phyloP scores from a whole-genome alignment of 805 yeast genomes.

The Metschnikowia cubensis region DNA sequence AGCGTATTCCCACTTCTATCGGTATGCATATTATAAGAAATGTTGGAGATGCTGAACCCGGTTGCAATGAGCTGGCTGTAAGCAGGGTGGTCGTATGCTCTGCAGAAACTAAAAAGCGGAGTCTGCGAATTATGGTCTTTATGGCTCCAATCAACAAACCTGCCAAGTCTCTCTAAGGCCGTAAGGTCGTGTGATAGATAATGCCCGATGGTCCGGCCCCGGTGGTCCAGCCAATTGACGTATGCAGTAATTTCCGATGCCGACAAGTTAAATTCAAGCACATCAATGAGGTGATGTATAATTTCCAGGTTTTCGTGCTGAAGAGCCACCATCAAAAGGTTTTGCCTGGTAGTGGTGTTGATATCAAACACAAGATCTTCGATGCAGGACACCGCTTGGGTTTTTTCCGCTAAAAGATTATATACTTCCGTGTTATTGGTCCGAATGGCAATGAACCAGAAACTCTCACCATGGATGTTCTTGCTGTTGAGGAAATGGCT shows the following conservation, averaged over 20 bases:
- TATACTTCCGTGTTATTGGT: conserved; percentile 45
- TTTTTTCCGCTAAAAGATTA: conserved; percentile 40
- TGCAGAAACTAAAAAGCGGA: conserved; percentile 68
- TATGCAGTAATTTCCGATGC: conserved; percentile 45
- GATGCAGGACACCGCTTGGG: conserved; percentile 49
- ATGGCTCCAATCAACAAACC: conserved; percentile 61
- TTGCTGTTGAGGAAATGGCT: conserved; percentile 22
- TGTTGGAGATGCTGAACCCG: conserved; percentile 45
- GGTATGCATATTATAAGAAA: conserved; percentile 57
- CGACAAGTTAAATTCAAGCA: conserved; percentile 42
- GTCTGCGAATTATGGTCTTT: conserved; percentile 69
- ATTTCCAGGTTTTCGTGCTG: conserved; percentile 47
- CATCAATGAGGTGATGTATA: conserved; percentile 39
- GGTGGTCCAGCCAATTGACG: conserved; percentile 47
- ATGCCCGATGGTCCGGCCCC: conserved; percentile 67
- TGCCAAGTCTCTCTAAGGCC: conserved; percentile 52
- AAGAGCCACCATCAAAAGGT: conserved; percentile 60
- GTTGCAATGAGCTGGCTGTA: conserved; percentile 48
- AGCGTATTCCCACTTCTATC: conserved; percentile 74
- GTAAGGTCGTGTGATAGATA: conserved; percentile 56
- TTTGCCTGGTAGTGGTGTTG: conserved; percentile 47
- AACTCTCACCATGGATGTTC: conserved; percentile 61
- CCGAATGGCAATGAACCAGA: conserved; percentile 58
- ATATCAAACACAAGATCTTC: conserved; percentile 68
- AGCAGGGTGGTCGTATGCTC: conserved; percentile 74